These are phyloP conservation scores for Glycine latifolia DNA, from an alignment of 306 rosid species.

Conservation along the genomic window DNA sequence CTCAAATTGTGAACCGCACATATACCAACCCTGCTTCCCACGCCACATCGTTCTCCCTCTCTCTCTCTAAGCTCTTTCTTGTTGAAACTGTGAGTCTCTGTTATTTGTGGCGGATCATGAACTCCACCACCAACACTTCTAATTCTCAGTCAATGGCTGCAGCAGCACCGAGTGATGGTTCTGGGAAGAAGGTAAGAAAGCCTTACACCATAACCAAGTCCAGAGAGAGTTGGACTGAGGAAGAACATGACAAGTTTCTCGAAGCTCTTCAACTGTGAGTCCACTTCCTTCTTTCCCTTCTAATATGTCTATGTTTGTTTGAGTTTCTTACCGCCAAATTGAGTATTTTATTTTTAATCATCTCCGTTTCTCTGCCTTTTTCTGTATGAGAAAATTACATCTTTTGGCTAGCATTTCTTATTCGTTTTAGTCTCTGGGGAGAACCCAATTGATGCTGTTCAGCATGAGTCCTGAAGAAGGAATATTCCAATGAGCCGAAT, in stretches of 20 bases:
- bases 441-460: neutral
- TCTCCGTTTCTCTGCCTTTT: neutral
- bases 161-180: slow-evolving; percentile 57
- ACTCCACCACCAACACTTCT: slow-evolving; percentile 49
- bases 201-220: slow-evolving; percentile 94
- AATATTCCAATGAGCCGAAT: neutral
- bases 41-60: neutral
- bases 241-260: slow-evolving; percentile 92
- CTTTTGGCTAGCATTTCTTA: slow-evolving; percentile 4
- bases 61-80: neutral
- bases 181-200: slow-evolving; percentile 84
- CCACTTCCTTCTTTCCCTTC: neutral
- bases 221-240: slow-evolving; percentile 92
- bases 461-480: neutral
- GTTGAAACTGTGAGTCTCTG: neutral
- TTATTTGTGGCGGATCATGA: slow-evolving; percentile 47
- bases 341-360: neutral
- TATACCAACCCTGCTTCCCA: slow-evolving; percentile 49
- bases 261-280: slow-evolving; percentile 90
- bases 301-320: neutral
- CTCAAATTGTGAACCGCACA: slow-evolving; percentile 23
- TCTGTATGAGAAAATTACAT: neutral
- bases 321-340: neutral
- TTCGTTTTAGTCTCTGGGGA: neutral
- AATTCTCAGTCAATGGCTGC: slow-evolving; percentile 52